Conservation (phyloP, 2,329 filamentous ascomycete species). For the Cordyceps tenuipes region DNA sequence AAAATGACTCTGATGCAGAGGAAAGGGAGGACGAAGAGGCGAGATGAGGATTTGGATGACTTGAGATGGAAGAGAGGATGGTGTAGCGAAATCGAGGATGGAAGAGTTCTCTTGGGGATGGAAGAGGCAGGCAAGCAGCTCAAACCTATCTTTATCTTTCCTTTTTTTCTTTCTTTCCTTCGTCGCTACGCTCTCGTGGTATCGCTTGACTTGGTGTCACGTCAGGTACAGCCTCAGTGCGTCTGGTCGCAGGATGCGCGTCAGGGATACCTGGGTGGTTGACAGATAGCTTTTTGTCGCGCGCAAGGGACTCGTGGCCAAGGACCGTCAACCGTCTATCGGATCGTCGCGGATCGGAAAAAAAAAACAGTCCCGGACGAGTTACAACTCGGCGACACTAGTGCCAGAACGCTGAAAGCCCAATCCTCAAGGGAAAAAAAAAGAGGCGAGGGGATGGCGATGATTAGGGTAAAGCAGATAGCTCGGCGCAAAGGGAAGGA, state of each 20-base stretch:
- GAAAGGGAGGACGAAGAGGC: slow-evolving; percentile 23
- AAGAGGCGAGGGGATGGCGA: background rate
- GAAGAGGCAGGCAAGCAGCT: slow-evolving; percentile 31
- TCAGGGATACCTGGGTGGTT: background rate
- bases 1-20: slow-evolving; percentile 2
- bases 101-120: slow-evolving; percentile 29
- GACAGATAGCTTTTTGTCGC: background rate
- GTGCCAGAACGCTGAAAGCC: background rate
- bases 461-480: background rate
- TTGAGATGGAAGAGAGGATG: slow-evolving; percentile 20
- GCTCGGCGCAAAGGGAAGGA: background rate
- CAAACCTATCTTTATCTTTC: slow-evolving; percentile 23
- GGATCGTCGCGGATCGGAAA: slow-evolving; percentile 2
- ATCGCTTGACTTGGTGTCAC: slow-evolving; percentile 13
- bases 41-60: slow-evolving; percentile 26
- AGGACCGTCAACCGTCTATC: background rate
- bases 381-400: background rate
- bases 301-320: background rate
- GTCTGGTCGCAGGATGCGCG: background rate
- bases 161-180: background rate
- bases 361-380: background rate
- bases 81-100: slow-evolving; percentile 30
- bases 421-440: background rate
- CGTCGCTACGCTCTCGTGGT: background rate
- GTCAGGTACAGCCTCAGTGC: slow-evolving; percentile 6